Evolutionary conservation across 2,329 filamentous ascomycete species (phyloP), one percentile per base, ranked within the genome.

Genomic region (Ceratocystiopsis sp.): DNA sequence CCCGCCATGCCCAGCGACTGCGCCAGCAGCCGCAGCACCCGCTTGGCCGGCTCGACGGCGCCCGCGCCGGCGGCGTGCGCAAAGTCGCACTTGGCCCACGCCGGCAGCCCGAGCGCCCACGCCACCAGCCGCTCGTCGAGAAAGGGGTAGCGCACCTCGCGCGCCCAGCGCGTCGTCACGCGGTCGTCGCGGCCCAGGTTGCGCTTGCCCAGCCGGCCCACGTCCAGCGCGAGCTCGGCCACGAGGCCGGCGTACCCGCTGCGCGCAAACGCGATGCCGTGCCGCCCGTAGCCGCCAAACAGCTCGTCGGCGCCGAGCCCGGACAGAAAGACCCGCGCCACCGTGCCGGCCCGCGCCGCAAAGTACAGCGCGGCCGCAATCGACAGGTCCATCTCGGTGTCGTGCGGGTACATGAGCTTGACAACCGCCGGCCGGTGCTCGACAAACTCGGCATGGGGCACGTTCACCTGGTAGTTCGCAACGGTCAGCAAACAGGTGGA

Each of bases 321-420:
- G 0, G 91, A 96, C 0, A 98, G 67, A 1, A 98, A 71, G 0
- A 95, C 84, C 32, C 85, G 77, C 1, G 87, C 84, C 1, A 77
- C 65, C 0, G 84, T 86, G 18, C 6, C 8, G 15, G 11, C 45
- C 8, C 85, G 73, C 0, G 89, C 79, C 7, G 91, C 86, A 63
- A 98, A 98, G 59, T 95, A 96, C n/a, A 98, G 67, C 0, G 91
- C 91, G 52, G 74, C 80, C 0, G 84, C 82, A 52, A 98, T 98
- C 4, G 91, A 98, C 1, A 98, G 68, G 54, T 98, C 91, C 91
- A 98, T 98, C 60, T 98, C 91, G 0, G 91, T 98, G 51, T 94
- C 89, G 60, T 98, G 91, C 0, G 91, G 91, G 51, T 81, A 70
- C 58, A 98, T 95, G 16, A 98, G 66, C 2, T 74, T 69, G 35